A percentile compares a stretch with the other conserved stretches of the same genome.
Conservation (phyloP, 331 rosid genomes). For the Prunus yedoensis region DNA sequence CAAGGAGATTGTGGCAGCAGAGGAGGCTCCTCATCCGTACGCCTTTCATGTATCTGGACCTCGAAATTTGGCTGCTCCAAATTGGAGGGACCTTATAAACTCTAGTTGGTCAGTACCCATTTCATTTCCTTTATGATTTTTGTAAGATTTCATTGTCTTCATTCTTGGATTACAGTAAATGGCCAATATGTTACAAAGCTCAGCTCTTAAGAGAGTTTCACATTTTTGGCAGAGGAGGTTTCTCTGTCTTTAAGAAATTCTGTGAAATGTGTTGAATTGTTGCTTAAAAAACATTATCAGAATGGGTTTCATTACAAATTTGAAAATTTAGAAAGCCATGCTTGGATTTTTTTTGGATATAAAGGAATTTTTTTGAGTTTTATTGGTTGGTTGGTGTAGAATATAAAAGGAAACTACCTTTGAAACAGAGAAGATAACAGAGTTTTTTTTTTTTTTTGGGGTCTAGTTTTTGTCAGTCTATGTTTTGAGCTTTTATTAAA, state of each 20-base stretch:
- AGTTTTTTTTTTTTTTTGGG: too few relatives aligned
- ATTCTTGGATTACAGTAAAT: background rate
- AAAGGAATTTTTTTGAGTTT: background rate
- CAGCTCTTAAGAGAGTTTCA: background rate
- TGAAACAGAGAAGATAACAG: background rate
- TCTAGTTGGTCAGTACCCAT: slow-evolving; percentile 73
- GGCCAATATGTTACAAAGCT: background rate
- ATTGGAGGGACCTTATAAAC: slow-evolving; percentile 75
- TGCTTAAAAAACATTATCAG: background rate
- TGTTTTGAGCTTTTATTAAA: background rate
- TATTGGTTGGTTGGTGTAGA: background rate
- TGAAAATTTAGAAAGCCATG: background rate
- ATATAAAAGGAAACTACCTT: background rate
- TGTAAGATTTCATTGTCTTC: background rate
- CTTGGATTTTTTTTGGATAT: background rate
- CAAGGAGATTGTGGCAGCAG: slow-evolving; percentile 25
- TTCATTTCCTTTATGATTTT: background rate
- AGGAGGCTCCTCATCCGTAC: slow-evolving; percentile 63
- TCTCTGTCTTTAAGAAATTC: background rate
- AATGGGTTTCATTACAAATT: background rate
- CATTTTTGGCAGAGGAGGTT: background rate
- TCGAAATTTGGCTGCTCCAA: slow-evolving; percentile 65
- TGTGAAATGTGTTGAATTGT: background rate
- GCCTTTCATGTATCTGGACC: slow-evolving; percentile 97
- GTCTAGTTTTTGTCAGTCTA: too few relatives aligned